These are phyloP conservation scores for Aureobasidium melanogenum DNA, from an alignment of 2,329 filamentous ascomycete species.

Conservation along the genomic window DNA sequence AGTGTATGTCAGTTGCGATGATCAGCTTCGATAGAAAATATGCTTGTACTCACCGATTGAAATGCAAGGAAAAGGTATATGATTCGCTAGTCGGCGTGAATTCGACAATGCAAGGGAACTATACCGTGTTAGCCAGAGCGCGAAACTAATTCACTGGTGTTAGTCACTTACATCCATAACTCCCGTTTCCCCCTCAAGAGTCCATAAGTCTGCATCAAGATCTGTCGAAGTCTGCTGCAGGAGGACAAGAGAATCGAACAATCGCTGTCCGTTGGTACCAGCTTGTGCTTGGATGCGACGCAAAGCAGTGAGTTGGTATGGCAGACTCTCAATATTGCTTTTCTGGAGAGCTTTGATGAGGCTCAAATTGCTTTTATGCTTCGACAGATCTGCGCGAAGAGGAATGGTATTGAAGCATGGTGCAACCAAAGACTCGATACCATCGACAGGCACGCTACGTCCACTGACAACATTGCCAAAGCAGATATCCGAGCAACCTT, in stretches of 20 bases:
- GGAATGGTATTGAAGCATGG: constrained; percentile 91
- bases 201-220: constrained; percentile 44
- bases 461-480: constrained; percentile 84
- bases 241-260: constrained; percentile 77
- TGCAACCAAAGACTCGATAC: constrained; percentile 64
- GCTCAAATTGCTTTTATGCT: constrained; percentile 42
- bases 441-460: constrained; percentile 56
- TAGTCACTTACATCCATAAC: constrained; percentile 54
- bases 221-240: constrained; percentile 54
- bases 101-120: constrained; percentile 15
- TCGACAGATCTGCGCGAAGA: constrained; percentile 49
- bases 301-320: constrained; percentile 66
- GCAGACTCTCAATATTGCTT: constrained; percentile 52
- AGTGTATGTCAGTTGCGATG: neutral
- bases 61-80: constrained; percentile 55
- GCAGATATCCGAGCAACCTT: constrained; percentile 57
- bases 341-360: constrained; percentile 53
- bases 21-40: neutral
- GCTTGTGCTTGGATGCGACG: constrained; percentile 53
- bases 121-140: neutral
- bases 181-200: constrained; percentile 41
- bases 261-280: constrained; percentile 32
- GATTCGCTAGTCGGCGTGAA: constrained; percentile 34
- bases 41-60: constrained; percentile 30
- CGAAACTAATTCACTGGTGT: neutral